Percentiles rank a stretch among this genome's conserved stretches.
phyloP scores from a whole-genome alignment of 148 eudicot genomes.

The Beta vulgaris region DNA sequence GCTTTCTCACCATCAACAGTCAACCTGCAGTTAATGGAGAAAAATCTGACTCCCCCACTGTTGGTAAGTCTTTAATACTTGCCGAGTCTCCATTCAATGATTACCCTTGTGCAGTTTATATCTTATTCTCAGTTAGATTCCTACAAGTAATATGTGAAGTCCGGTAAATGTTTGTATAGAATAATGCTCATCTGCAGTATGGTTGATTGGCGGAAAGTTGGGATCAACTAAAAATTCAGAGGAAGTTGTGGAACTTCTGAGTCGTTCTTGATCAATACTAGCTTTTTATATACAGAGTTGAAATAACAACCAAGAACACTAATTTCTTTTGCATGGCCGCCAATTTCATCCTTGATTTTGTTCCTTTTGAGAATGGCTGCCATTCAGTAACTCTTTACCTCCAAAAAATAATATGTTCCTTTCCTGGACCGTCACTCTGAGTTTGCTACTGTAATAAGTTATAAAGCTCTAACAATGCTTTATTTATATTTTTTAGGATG shows the following conservation, averaged over 20 bases:
- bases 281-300: neutral
- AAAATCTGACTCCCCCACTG: constrained; percentile 71
- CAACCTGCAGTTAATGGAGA: constrained; percentile 95
- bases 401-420: neutral
- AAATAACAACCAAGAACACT: too few species aligned
- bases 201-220: neutral
- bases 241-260: too few species aligned
- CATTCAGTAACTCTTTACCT: neutral
- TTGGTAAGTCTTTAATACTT: constrained; percentile 50
- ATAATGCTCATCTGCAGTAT: neutral
- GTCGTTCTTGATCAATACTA: too few species aligned
- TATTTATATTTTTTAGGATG: constrained; percentile 53
- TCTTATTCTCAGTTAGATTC: neutral
- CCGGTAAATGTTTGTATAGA: neutral
- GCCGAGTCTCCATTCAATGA: neutral
- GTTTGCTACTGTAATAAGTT: too few species aligned
- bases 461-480: neutral
- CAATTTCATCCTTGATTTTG: neutral
- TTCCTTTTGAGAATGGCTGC: neutral
- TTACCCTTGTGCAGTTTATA: neutral
- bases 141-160: neutral
- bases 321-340: neutral
- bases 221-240: neutral
- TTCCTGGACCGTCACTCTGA: neutral
- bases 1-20: constrained; percentile 91